Evolutionary conservation across 129 eudicot species (phyloP), one percentile per base, ranked within the genome.

Genomic region (Dittrichia graveolens): DNA sequence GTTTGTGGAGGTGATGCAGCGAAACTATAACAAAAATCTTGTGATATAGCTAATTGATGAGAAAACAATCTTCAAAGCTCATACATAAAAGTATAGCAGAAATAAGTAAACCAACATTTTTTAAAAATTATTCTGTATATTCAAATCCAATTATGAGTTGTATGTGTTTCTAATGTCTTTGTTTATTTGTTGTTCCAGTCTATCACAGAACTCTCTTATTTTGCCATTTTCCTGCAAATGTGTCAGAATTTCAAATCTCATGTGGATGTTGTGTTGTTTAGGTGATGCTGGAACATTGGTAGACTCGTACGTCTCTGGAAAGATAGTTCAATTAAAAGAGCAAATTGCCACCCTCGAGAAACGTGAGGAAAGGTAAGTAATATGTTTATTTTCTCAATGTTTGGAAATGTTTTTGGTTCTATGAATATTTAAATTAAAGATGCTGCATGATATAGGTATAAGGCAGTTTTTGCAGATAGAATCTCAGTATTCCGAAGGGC

Each of bases 301-400:
- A 8, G 99, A 95, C 85, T 90, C 99, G 2, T 91, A 83, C 70
- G 72, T 95, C 48, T 92, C 99, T 81, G 97, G 96, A 59, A 90
- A 90, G 76, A 91, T 88, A 71, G 83, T 86, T 78, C 97, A 95
- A 76, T 77, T 90, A 53, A 95, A 95, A 83, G 99, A 95, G 83
- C 96, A 91, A 81, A 88, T 95, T 67, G 97, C 99, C 73, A 95
- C 94, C 68, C 96, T 95, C 11, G 97, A 86, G 80, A 95, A 95
- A 72, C 99, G 97, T 2, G 99, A 95, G 79, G 97, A 90, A 77
- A 88, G 99, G 99, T 90, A 39, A 80, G 80, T 69, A 76, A 16
- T 57, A 39, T 44, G 12, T 14, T 40, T 7, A n/a, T 43, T 40
- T 39, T 60, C 46, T 41, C 37, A 18, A 34, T 19, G 42, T 50